Percentiles rank a stretch among this genome's conserved stretches.
Evolutionary conservation across 768 basidiomycete genomes (phyloP).

Genomic region (Trametes villosa): DNA sequence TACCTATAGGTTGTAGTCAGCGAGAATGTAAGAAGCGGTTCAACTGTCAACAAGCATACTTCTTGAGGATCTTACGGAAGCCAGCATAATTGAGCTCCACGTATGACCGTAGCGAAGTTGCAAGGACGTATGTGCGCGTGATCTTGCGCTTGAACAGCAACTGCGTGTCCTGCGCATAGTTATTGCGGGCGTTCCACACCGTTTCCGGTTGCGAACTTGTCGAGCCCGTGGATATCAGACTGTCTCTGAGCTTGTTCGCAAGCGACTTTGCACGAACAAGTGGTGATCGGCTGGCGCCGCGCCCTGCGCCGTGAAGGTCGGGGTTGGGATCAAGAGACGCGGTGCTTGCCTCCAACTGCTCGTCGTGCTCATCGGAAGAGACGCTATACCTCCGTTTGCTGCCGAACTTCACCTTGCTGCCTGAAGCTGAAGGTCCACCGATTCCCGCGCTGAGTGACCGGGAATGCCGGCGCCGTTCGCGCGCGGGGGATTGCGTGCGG

Average conservation of each 20-base stretch:
- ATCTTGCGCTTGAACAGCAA: slow-evolving; percentile 90
- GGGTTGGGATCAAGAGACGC: slow-evolving; percentile 35
- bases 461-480: slow-evolving; percentile 19
- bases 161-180: slow-evolving; percentile 82
- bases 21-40: not conserved
- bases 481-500: slow-evolving; percentile 33
- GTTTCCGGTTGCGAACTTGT: slow-evolving; percentile 40
- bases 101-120: slow-evolving; percentile 80
- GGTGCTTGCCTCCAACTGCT: slow-evolving; percentile 47
- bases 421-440: no score
- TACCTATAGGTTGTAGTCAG: slow-evolving; percentile 55
- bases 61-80: slow-evolving; percentile 94
- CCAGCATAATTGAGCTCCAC: slow-evolving; percentile 92
- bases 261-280: slow-evolving; percentile 40
- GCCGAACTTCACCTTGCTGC: slow-evolving; percentile 24
- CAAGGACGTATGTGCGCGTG: slow-evolving; percentile 76
- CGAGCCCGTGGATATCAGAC: slow-evolving; percentile 45
- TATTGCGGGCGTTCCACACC: slow-evolving; percentile 80
- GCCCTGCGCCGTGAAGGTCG: slow-evolving; percentile 14
- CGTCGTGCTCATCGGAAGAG: slow-evolving; percentile 44
- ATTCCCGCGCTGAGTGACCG: slow-evolving; percentile 28
- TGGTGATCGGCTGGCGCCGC: slow-evolving; percentile 39
- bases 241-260: slow-evolving; percentile 58
- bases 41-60: no score
- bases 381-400: slow-evolving; percentile 20